Base-by-base conservation (phyloP, 352 stramenopile genomes). In the Globisporangium perplexum region DNA sequence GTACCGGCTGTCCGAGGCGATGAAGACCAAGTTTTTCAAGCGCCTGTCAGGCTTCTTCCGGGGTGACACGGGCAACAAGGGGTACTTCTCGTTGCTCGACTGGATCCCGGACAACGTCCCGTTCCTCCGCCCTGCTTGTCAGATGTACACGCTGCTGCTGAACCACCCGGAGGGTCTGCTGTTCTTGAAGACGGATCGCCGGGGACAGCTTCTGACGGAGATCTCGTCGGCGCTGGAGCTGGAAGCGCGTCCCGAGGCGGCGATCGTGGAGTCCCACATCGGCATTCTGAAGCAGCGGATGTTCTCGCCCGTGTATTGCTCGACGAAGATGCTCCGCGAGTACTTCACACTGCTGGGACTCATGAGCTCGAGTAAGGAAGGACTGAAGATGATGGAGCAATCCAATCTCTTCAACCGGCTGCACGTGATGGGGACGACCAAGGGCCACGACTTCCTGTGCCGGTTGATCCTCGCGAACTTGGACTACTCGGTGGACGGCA, bases 21-120 rank as follows among this genome's bases (percentile, higher is more conserved):
- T 96, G 82, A 94, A 93, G 63, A 95, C 87, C n/a, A 96, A 96
- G 64, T 96, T 96, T 55, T 95, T 95, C 59, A 95, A 95, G 60
- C 83, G 87, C 33, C 55, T 96, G 4, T 92, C 85, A 15, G 87
- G 87, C 8, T 96, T 96, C 59, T 96, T 96, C 57, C 82, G 87
- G n/a, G 91, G 83, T 42, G 86, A 93, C 41, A 86, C 81, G 39
- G 84, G 83, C 28, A 93, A 95, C 69, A 95, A 95, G 59, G 85
- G 87, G 0, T 95, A 92, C 60, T 96, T 95, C 53, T 90, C 86
- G 0, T 77, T 93, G 47, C 64, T 96, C 35, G 83, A 86, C 49
- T 96, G 87, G 87, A 93, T 92, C 43, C 83, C 87, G n/a, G 81
- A 95, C 50, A 88, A 92, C 47, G 80, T 95, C 20, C 85, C 87